Conservation (phyloP, 2,329 filamentous ascomycete genomes). For the Furcasterigmium sp. region DNA sequence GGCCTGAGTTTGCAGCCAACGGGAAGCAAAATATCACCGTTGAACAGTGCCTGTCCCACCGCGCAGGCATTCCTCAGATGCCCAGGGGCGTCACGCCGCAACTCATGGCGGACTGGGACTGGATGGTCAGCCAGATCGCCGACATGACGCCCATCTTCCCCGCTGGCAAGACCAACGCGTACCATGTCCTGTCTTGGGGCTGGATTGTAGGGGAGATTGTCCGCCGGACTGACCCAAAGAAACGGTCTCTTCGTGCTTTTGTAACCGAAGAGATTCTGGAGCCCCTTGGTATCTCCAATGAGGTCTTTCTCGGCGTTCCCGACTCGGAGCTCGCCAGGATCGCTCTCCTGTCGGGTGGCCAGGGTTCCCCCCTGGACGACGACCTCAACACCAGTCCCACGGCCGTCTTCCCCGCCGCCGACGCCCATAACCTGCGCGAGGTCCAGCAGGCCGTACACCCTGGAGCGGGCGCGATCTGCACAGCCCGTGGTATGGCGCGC, state of each 20-base stretch:
- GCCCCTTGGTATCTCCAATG: conserved; percentile 20
- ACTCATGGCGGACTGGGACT: conserved; percentile 25
- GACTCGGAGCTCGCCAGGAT: too few relatives aligned
- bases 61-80: conserved; percentile 26
- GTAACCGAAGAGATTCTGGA: conserved; percentile 26
- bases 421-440: too few relatives aligned
- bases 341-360: too few relatives aligned
- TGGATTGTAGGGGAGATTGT: conserved; percentile 38
- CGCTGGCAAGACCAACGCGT: conserved; percentile 35
- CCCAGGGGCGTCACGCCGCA: conserved; percentile 21
- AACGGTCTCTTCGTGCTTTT: conserved; percentile 36
- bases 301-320: too few relatives aligned
- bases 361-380: too few relatives aligned
- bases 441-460: too few relatives aligned
- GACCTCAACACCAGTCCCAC: too few relatives aligned
- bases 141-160: conserved; percentile 36
- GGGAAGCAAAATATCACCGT: conserved; percentile 33
- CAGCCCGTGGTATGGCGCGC: too few relatives aligned
- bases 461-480: too few relatives aligned
- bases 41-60: conserved; percentile 34
- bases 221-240: conserved; percentile 23
- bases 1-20: conserved; percentile 38
- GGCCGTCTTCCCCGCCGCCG: too few relatives aligned
- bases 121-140: conserved; percentile 26
- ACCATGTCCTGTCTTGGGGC: conserved; percentile 33